phyloP scores from a whole-genome alignment of 2,329 filamentous ascomycete species.

The Xylaria sp. region DNA sequence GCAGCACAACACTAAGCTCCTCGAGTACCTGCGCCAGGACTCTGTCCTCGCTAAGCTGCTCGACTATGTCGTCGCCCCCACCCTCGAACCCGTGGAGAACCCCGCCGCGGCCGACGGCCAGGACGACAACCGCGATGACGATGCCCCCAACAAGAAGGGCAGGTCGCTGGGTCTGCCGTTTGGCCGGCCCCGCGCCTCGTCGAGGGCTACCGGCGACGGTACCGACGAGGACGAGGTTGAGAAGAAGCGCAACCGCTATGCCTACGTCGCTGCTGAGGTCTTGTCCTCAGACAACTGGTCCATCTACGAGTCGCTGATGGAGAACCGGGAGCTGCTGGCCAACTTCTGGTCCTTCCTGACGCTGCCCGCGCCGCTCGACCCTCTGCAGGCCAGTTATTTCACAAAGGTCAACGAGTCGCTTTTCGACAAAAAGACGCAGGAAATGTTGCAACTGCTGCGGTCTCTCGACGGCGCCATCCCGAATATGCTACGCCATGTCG shows the following conservation, averaged over 20 bases:
- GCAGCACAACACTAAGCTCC: slow-evolving; percentile 96
- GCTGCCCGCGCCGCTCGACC: slow-evolving; percentile 85
- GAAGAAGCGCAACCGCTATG: slow-evolving; percentile 92
- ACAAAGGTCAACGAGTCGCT: slow-evolving; percentile 99
- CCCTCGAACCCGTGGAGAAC: slow-evolving; percentile 67
- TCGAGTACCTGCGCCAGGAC: slow-evolving; percentile 93
- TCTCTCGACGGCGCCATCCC: slow-evolving; percentile 83
- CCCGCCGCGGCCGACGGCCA: slow-evolving; percentile 54
- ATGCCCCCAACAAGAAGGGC: slow-evolving; percentile 51
- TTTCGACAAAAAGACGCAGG: slow-evolving; percentile 96
- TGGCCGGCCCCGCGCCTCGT: slow-evolving; percentile 65
- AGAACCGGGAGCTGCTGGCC: slow-evolving; percentile 80
- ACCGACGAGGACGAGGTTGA: slow-evolving; percentile 79
- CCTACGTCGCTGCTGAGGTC: slow-evolving; percentile 92
- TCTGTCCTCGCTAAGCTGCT: slow-evolving; percentile 85
- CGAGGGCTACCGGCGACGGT: slow-evolving; percentile 61
- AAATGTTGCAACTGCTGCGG: slow-evolving; percentile 93
- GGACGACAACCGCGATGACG: slow-evolving; percentile 57
- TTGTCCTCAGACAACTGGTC: slow-evolving; percentile 97
- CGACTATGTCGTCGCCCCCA: slow-evolving; percentile 89
- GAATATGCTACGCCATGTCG: slow-evolving; percentile 90
- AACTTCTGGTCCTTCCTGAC: slow-evolving; percentile 93
- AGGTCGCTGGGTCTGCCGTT: slow-evolving; percentile 57
- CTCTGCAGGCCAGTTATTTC: slow-evolving; percentile 95
- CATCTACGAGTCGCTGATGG: slow-evolving; percentile 90